A percentile compares a stretch with the other conserved stretches of the same genome.
Conservation (phyloP, 23 red algal species). For the Gracilaria vermiculophylla region DNA sequence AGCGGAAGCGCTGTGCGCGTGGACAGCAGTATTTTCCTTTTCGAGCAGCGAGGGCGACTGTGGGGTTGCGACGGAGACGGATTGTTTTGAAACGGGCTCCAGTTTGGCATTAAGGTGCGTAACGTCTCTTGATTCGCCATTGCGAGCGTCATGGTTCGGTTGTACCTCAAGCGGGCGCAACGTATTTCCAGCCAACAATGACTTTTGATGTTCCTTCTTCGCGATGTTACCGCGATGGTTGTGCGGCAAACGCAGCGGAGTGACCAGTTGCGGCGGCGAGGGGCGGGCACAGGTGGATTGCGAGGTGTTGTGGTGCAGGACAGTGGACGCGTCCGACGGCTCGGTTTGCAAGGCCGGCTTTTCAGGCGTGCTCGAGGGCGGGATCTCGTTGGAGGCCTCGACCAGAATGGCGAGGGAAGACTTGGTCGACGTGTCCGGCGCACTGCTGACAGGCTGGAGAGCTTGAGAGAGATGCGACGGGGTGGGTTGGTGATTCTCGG, state of each 20-base stretch:
- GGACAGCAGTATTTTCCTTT: background rate
- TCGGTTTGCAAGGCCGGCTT: background rate
- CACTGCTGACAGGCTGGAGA: background rate
- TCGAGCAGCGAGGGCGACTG: background rate
- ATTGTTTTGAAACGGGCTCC: background rate
- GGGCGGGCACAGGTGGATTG: background rate
- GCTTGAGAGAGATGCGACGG: background rate
- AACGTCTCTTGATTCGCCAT: background rate
- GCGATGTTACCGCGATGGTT: background rate
- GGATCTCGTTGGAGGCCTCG: background rate
- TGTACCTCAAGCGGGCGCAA: background rate
- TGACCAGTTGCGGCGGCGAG: background rate
- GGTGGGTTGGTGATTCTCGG: background rate
- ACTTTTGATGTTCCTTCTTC: background rate
- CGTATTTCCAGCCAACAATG: background rate
- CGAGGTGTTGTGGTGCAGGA: background rate
- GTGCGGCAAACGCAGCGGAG: background rate
- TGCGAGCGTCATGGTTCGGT: background rate
- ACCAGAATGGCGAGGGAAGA: conserved; percentile 3
- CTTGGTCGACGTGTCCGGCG: background rate
- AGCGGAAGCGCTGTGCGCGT: background rate
- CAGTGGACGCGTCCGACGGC: conserved; percentile 1
- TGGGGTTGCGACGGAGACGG: background rate
- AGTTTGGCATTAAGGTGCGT: background rate
- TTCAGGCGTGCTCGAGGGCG: background rate